Evolutionary conservation across 1,139 yeast species (phyloP), one percentile per base, ranked within the genome.

Genomic region (Torulaspora globosa): DNA sequence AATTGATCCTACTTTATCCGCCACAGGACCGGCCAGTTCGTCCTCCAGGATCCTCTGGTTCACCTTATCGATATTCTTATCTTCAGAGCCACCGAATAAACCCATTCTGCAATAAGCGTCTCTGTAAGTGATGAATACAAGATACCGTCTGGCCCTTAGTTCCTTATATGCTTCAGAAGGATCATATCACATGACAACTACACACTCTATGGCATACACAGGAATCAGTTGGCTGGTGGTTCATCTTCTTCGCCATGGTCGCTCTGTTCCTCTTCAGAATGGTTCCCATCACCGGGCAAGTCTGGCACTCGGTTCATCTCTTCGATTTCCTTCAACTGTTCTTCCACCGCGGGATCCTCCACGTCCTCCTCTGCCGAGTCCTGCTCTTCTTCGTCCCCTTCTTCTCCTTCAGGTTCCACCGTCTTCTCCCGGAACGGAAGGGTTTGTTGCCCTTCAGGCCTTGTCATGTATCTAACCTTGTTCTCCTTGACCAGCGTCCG

Each of bases 401-500:
- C 40, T 8, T 39, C 40, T 7, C 18, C 36, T 10, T 36, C 46
- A 3, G 36, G 40, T 16, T 53, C 54, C 26, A 37, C 42, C 29
- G 47, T 51, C 39, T 43, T 50, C 14, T 37, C 45, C 12, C 58
- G 57, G 48, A 71, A 69, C 18, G 56, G 56, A 36, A 71, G 58
- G 3, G 67, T 67, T 45, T 63, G 70, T 55, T 71, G 79, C 9
- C 76, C 76, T 50, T 71, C 72, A 14, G 31, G 41, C 38, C 47
- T 45, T 1, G 59, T 53, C 1, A 61, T 51, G 46, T 69, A 65
- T 43, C 75, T 71, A 4, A 79, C 74, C 47, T 68, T 68, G 41
- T 76, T 75, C 44, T 58, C 58, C 34, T 54, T 52, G 2, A 59
- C 73, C 7, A 84, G 69, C 16, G 75, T 75, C 15, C 76, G 75